These are phyloP conservation scores for Microglena sp. DNA, from an alignment of 139 green algal genomes.

Conservation along the genomic window DNA sequence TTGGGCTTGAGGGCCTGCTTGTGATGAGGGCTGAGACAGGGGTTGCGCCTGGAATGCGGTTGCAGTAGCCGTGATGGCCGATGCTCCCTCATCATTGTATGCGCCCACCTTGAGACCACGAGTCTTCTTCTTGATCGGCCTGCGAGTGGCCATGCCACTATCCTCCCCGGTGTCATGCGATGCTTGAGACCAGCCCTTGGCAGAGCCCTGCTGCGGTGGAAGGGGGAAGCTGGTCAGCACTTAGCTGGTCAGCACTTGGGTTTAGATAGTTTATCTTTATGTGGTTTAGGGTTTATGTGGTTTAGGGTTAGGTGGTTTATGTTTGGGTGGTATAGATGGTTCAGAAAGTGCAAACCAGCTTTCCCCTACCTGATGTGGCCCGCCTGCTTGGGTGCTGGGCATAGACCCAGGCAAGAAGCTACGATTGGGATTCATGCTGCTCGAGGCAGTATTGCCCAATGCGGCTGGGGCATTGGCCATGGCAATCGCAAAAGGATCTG, in stretches of 20 bases:
- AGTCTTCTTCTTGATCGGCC: conserved; percentile 9
- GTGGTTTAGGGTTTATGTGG: no score
- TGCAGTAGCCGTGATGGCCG: background rate
- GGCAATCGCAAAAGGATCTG: no score
- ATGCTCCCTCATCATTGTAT: background rate
- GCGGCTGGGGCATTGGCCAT: no score
- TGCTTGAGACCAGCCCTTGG: background rate
- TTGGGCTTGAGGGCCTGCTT: background rate
- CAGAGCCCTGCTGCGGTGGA: background rate
- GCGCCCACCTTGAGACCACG: conserved; percentile 2
- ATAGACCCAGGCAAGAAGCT: no score
- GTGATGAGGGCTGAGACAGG: background rate
- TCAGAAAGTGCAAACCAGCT: background rate
- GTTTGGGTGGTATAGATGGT: background rate
- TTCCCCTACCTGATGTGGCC: background rate
- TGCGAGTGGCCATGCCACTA: background rate
- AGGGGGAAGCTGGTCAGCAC: no score
- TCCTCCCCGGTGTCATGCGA: background rate
- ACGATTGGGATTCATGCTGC: no score
- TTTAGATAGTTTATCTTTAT: no score
- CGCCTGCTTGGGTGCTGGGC: no score
- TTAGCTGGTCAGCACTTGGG: no score
- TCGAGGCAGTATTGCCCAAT: no score
- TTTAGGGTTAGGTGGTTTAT: no score
- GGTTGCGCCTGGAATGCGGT: background rate